These are phyloP conservation scores for Lecanoromycetidae sp. DNA, from an alignment of 2,329 filamentous ascomycete species.

Conservation along the genomic window DNA sequence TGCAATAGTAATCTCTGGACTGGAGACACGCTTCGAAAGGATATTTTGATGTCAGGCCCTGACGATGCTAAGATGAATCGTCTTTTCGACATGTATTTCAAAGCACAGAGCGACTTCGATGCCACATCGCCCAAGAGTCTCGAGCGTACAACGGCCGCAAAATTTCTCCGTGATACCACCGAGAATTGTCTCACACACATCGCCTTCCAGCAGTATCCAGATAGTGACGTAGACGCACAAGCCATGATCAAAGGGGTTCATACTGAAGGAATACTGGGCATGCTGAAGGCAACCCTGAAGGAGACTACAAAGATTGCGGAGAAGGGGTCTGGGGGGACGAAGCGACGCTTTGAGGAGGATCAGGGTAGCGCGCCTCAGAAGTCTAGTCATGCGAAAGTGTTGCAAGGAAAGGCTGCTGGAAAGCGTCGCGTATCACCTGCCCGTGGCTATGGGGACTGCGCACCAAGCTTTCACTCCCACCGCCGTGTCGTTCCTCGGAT, in stretches of 20 bases:
- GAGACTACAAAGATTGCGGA: slow-evolving; percentile 6
- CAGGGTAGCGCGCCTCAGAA: no score
- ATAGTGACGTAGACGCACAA: no score
- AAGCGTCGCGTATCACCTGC: no score
- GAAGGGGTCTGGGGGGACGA: slow-evolving; percentile 12
- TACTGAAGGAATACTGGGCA: neutral
- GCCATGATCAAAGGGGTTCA: neutral
- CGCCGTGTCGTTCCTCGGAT: no score
- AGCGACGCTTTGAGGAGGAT: slow-evolving; percentile 15
- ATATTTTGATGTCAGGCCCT: neutral
- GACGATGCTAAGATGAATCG: slow-evolving; percentile 4
- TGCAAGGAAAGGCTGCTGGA: no score
- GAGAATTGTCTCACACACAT: slow-evolving; percentile 13
- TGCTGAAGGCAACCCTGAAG: neutral
- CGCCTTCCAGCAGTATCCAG: neutral
- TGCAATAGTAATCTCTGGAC: no score
- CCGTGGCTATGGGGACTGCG: no score
- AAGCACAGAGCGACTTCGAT: slow-evolving; percentile 10
- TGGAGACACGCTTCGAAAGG: neutral
- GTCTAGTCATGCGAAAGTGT: no score
- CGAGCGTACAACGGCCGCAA: slow-evolving; percentile 8
- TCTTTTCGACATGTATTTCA: slow-evolving; percentile 8
- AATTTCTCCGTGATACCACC: slow-evolving; percentile 16
- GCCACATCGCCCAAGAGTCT: neutral
- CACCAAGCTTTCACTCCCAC: no score